Evolutionary conservation across 768 basidiomycete species (phyloP).

Genomic region (Macrolepiota albuminosa): DNA sequence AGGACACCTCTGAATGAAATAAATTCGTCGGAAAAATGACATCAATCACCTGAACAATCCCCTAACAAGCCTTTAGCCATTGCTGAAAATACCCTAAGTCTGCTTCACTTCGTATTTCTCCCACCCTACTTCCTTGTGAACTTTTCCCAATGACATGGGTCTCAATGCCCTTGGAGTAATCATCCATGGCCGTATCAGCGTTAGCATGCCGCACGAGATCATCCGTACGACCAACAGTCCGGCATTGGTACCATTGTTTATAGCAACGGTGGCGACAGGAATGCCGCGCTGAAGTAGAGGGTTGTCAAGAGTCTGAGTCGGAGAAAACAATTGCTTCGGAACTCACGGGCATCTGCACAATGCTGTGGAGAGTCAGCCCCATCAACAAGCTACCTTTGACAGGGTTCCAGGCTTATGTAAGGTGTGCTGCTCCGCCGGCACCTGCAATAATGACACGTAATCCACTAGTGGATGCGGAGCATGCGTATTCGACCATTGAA

Average conservation of each 20-base stretch:
- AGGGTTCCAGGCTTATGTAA: conserved; percentile 75
- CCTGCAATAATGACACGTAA: conserved; percentile 83
- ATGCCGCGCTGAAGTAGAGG: conserved; percentile 71
- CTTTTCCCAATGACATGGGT: conserved; percentile 78
- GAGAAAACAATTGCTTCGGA: background rate
- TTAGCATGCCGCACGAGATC: conserved; percentile 67
- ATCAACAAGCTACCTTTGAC: conserved; percentile 92
- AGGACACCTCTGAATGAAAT: background rate
- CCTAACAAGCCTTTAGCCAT: background rate
- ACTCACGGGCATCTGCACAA: conserved; percentile 98
- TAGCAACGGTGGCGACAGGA: conserved; percentile 95
- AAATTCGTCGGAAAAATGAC: background rate
- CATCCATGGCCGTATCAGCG: conserved; percentile 60
- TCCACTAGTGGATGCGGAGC: conserved; percentile 63
- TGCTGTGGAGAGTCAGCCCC: conserved; percentile 97
- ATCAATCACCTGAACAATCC: background rate
- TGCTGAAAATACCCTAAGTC: conserved; percentile 8
- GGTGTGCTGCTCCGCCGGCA: conserved; percentile 96
- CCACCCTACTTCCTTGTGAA: conserved; percentile 83
- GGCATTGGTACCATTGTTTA: conserved; percentile 93
- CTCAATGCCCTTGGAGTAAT: conserved; percentile 66
- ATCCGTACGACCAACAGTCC: conserved; percentile 89
- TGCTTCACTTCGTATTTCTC: conserved; percentile 62
- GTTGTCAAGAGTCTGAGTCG: conserved; percentile 1
- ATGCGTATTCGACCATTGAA: conserved; percentile 77